These are phyloP conservation scores for Blastocystis sp. DNA, from an alignment of 352 stramenopile species.

Conservation along the genomic window DNA sequence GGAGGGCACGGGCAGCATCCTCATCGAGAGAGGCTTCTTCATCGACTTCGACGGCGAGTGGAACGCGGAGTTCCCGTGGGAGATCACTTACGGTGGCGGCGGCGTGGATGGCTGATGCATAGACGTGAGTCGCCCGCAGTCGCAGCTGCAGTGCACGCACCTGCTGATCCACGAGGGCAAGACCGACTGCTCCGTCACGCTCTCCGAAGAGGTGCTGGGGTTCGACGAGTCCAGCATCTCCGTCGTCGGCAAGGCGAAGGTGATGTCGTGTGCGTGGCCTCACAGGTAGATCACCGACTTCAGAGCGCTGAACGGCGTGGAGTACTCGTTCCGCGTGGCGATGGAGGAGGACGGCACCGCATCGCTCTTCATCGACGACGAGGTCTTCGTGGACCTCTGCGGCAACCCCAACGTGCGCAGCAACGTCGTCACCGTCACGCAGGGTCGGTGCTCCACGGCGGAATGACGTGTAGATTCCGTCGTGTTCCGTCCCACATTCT, in stretches of 20 bases:
- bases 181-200: not conserved
- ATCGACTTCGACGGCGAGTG: slow-evolving; percentile 2
- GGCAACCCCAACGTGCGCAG: slow-evolving; percentile 47
- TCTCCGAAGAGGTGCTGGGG: not conserved
- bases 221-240: not conserved
- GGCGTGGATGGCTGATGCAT: not conserved
- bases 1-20: slow-evolving; percentile 25
- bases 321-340: slow-evolving; percentile 8
- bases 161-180: not conserved
- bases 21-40: not conserved
- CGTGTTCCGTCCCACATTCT: slow-evolving; percentile 4
- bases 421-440: slow-evolving; percentile 14
- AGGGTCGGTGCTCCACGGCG: not conserved
- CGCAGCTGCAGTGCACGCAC: not conserved
- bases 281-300: slow-evolving; percentile 16
- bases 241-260: not conserved
- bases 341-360: not conserved
- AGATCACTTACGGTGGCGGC: slow-evolving; percentile 27
- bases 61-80: not conserved
- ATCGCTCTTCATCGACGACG: slow-evolving; percentile 9
- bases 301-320: not conserved
- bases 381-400: slow-evolving; percentile 9
- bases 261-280: not conserved
- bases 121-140: slow-evolving; percentile 31
- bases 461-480: slow-evolving; percentile 18